Percentiles rank a stretch among this genome's conserved stretches.
Evolutionary conservation across 306 rosid species (phyloP).

Genomic region (Canavalia gladiata): DNA sequence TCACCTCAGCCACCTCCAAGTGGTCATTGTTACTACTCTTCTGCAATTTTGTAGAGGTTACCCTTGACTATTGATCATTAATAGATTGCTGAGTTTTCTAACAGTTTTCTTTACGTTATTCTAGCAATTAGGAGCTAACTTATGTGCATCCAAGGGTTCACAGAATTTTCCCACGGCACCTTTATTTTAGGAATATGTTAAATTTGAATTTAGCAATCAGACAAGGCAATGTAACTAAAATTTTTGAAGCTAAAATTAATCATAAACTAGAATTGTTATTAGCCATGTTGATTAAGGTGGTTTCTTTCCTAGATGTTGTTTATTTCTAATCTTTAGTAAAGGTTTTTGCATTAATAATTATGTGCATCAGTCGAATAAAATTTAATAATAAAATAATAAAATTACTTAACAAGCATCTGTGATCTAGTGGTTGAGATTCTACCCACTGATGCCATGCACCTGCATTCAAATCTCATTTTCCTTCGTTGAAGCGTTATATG

Average conservation of each 20-base stretch:
- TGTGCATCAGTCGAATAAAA: not conserved
- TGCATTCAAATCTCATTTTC: not conserved
- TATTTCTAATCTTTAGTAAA: not conserved
- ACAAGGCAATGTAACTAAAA: not conserved
- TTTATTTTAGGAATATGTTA: not conserved
- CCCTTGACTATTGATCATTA: not conserved
- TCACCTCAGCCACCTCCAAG: not conserved
- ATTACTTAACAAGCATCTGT: not conserved
- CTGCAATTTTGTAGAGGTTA: not conserved
- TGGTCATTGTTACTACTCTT: not conserved
- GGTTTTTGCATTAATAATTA: not conserved
- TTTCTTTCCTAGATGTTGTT: not conserved
- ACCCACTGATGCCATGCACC: not conserved
- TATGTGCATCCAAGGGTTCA: too few species aligned
- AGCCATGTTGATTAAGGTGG: constrained; percentile 1
- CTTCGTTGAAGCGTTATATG: not conserved
- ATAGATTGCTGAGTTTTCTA: not conserved
- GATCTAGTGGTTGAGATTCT: constrained; percentile 5
- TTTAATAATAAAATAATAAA: not conserved
- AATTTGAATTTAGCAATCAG: not conserved
- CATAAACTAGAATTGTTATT: not conserved
- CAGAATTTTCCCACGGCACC: too few species aligned
- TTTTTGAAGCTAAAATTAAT: not conserved
- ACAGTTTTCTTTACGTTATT: not conserved
- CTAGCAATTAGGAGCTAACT: too few species aligned